Percentiles rank a stretch among this genome's conserved stretches.
These are phyloP conservation scores for Agaricus sinodeliciosus DNA, from an alignment of 768 basidiomycete genomes.

Conservation along the genomic window DNA sequence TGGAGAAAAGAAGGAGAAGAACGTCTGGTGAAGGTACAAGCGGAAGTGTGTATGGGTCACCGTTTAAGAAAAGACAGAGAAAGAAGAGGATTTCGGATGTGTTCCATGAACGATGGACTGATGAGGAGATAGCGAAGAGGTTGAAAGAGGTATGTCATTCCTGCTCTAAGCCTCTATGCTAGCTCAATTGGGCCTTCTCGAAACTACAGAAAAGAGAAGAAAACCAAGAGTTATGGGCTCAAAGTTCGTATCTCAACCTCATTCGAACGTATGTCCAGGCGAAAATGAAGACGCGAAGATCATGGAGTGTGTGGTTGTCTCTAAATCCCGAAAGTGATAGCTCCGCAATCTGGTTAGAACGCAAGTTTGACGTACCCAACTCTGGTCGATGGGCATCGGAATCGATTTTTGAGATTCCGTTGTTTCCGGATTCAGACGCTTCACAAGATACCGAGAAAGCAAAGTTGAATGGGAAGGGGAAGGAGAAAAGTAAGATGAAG, in stretches of 20 bases:
- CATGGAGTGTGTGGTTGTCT: constrained; percentile 72
- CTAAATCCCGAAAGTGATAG: constrained; percentile 65
- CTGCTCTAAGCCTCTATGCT: constrained; percentile 12
- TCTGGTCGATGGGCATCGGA: constrained; percentile 61
- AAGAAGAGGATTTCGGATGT: constrained; percentile 34
- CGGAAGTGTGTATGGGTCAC: constrained; percentile 15
- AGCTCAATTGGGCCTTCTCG: constrained; percentile 10
- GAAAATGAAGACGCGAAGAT: constrained; percentile 20
- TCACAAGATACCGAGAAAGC: background rate
- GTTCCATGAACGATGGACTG: constrained; percentile 49
- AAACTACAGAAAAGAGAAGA: constrained; percentile 59
- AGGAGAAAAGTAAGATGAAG: background rate
- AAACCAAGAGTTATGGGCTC: constrained; percentile 67
- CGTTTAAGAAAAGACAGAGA: constrained; percentile 33
- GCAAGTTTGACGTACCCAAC: constrained; percentile 63
- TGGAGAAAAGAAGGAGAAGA: constrained; percentile 4
- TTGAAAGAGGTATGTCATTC: constrained; percentile 55
- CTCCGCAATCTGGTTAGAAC: constrained; percentile 76
- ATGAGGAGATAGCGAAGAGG: constrained; percentile 57
- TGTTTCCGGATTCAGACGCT: constrained; percentile 20
- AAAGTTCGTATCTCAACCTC: constrained; percentile 57
- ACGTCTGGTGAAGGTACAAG: background rate
- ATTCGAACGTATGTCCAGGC: constrained; percentile 33
- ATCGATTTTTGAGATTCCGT: constrained; percentile 54
- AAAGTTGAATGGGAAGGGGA: background rate